Percentiles rank a stretch among this genome's conserved stretches.
phyloP scores from a whole-genome alignment of 768 basidiomycete genomes.

The Lyophyllum semitale region DNA sequence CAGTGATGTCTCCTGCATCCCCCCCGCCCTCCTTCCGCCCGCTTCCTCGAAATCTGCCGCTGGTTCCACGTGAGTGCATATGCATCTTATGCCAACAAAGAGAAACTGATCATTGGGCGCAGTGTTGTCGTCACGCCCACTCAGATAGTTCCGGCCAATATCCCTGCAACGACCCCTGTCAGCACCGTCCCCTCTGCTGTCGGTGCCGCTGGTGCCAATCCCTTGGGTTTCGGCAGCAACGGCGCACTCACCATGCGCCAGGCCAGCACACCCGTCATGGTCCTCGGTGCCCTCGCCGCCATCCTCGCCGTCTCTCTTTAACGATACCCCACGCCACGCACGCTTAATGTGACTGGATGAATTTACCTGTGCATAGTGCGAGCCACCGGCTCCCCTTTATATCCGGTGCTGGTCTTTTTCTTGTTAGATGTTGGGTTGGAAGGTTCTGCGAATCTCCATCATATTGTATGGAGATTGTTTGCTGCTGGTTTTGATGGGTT shows the following conservation, averaged over 20 bases:
- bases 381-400: slow-evolving; percentile 17
- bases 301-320: slow-evolving; percentile 37
- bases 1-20: slow-evolving; percentile 40
- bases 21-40: slow-evolving; percentile 15
- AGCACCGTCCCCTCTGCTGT: slow-evolving; percentile 23
- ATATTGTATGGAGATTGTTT: slow-evolving; percentile 12
- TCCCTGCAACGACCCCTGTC: slow-evolving; percentile 3
- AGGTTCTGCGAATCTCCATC: slow-evolving; percentile 19
- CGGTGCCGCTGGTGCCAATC: slow-evolving; percentile 45
- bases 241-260: slow-evolving; percentile 37
- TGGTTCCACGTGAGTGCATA: slow-evolving; percentile 19
- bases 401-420: slow-evolving; percentile 21
- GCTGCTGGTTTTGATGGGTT: slow-evolving; percentile 18
- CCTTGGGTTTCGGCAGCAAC: slow-evolving; percentile 27
- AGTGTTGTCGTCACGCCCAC: slow-evolving; percentile 25
- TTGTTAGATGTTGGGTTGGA: neutral
- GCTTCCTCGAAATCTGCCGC: slow-evolving; percentile 18
- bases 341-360: slow-evolving; percentile 15
- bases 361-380: slow-evolving; percentile 16
- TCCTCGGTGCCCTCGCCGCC: slow-evolving; percentile 41
- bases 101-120: neutral
- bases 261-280: slow-evolving; percentile 41
- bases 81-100: neutral
- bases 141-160: slow-evolving; percentile 10
- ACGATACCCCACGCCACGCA: slow-evolving; percentile 29